phyloP scores from a whole-genome alignment of 2,329 filamentous ascomycete species.

The Aspergillus tanneri region DNA sequence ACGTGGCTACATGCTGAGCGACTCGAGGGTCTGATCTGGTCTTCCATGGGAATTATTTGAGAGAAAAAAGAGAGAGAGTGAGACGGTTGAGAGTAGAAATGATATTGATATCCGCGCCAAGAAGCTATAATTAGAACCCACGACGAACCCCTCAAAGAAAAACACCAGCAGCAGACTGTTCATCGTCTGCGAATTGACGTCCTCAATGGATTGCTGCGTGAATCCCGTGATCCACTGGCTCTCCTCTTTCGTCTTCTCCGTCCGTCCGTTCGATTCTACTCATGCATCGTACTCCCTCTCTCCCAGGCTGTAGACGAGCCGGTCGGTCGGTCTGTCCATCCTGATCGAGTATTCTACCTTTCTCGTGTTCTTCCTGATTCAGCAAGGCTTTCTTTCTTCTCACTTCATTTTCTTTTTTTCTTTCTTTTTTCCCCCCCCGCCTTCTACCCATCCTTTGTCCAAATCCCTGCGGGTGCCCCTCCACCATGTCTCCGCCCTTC shows the following conservation, averaged over 20 bases:
- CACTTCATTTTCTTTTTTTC: slow-evolving; percentile 2
- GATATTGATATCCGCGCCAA: no score
- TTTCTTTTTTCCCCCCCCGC: not conserved
- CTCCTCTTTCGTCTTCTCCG: no score
- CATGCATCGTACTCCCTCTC: not conserved
- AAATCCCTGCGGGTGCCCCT: slow-evolving; percentile 12
- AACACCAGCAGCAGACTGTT: no score
- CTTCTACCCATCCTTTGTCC: slow-evolving; percentile 5
- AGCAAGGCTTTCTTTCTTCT: slow-evolving; percentile 4
- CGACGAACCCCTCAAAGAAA: slow-evolving; percentile 7
- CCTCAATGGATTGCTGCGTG: not conserved
- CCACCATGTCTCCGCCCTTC: slow-evolving; percentile 26
- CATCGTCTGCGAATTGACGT: not conserved
- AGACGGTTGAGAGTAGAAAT: no score
- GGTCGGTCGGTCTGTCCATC: slow-evolving; percentile 6
- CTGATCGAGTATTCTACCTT: slow-evolving; percentile 1
- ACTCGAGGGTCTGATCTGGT: no score
- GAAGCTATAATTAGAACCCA: slow-evolving; percentile 12
- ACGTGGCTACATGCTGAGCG: no score
- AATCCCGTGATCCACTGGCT: slow-evolving; percentile 9
- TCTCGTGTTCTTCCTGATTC: no score
- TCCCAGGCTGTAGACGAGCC: not conserved
- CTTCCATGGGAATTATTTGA: no score
- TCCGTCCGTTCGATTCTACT: slow-evolving; percentile 1
- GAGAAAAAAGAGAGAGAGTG: no score